Conservation (phyloP, 805 yeast genomes). For the Clavispora carvajalis region DNA sequence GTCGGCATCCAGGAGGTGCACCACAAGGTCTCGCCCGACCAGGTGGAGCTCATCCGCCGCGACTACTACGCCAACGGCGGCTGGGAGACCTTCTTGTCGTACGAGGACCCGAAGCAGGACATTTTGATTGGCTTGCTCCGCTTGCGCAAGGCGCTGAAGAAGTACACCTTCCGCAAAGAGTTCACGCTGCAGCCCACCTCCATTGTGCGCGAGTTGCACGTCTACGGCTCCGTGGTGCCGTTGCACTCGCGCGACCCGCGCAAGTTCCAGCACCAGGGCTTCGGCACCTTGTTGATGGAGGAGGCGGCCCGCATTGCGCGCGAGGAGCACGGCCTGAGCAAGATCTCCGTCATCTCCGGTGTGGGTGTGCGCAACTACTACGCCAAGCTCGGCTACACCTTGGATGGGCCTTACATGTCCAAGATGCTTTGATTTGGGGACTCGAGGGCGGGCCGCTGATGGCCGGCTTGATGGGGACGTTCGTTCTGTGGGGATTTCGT, state of each 20-base stretch:
- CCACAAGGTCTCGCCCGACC: conserved; percentile 94
- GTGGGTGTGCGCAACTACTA: conserved; percentile 97
- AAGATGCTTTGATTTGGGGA: conserved; percentile 28
- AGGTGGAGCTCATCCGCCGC: conserved; percentile 89
- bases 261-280: conserved; percentile 98
- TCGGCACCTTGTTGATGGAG: conserved; percentile 95
- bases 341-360: conserved; percentile 92
- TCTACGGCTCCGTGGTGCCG: conserved; percentile 96
- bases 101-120: conserved; percentile 96
- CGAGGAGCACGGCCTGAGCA: conserved; percentile 90
- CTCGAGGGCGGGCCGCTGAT: too few species aligned
- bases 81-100: conserved; percentile 95
- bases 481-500: too few species aligned
- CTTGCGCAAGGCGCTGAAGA: conserved; percentile 81
- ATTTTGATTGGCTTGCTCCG: conserved; percentile 88
- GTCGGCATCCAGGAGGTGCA: conserved; percentile 99
- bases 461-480: too few species aligned
- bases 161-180: conserved; percentile 87
- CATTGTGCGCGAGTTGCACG: conserved; percentile 94
- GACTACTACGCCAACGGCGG: conserved; percentile 98
- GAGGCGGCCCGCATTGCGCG: conserved; percentile 95
- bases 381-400: conserved; percentile 80
- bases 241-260: conserved; percentile 94
- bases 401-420: conserved; percentile 99
- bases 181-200: conserved; percentile 80